phyloP scores from a whole-genome alignment of 163 green algal genomes.

The Coccomyxa subellipsoidea region DNA sequence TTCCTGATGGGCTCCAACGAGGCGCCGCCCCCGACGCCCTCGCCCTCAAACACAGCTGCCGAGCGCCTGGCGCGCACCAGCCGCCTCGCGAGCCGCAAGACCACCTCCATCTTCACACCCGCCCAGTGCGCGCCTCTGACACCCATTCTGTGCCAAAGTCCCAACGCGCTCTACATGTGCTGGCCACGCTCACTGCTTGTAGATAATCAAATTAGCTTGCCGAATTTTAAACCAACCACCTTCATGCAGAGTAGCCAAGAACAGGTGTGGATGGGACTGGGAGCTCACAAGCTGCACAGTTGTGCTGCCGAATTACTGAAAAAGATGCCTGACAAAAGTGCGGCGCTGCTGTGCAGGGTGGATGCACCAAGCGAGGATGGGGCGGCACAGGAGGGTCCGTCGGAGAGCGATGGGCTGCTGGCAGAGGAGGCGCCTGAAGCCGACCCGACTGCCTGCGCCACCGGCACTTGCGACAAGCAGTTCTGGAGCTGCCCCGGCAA shows the following conservation, averaged over 20 bases:
- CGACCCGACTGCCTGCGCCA: not conserved
- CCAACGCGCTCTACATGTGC: too few species aligned
- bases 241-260: too few species aligned
- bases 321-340: too few species aligned
- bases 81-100: not conserved
- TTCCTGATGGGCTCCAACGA: constrained; percentile 25
- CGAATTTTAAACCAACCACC: too few species aligned
- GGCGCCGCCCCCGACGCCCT: not conserved
- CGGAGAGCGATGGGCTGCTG: not conserved
- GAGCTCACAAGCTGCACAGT: too few species aligned
- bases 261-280: too few species aligned
- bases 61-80: not conserved
- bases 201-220: too few species aligned
- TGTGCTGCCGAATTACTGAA: too few species aligned
- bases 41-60: constrained; percentile 1
- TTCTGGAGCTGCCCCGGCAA: constrained; percentile 56
- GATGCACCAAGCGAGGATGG: not conserved
- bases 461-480: constrained; percentile 33
- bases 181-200: too few species aligned
- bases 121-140: not conserved
- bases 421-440: not conserved
- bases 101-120: constrained; percentile 9
- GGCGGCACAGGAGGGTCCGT: not conserved
- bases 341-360: not conserved
- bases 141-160: not conserved